These are phyloP conservation scores for Lichtheimia corymbifera DNA, from an alignment of 371 early-diverging fungal genomes.

Conservation along the genomic window DNA sequence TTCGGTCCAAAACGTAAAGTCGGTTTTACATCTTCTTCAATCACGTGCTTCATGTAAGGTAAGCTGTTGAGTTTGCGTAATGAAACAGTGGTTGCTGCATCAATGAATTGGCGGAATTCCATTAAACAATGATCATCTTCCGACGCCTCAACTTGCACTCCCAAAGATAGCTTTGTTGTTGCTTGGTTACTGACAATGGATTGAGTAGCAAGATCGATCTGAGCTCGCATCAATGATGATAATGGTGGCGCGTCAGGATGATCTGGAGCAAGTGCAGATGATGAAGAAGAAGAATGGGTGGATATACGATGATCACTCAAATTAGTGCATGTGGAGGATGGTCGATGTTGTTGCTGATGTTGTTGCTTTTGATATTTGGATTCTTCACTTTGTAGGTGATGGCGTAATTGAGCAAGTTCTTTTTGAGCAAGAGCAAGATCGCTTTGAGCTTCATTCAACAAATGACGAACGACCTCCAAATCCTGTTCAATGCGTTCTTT, in stretches of 20 bases:
- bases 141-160: slow-evolving; percentile 13
- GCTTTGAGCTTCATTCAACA: slow-evolving; percentile 41
- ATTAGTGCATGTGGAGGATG: slow-evolving; percentile 5
- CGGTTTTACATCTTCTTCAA: slow-evolving; percentile 77
- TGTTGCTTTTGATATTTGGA: no score
- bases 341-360: slow-evolving; percentile 1
- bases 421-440: slow-evolving; percentile 21
- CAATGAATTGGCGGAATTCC: slow-evolving; percentile 22
- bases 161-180: background rate
- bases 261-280: no score
- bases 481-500: slow-evolving; percentile 46
- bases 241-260: background rate
- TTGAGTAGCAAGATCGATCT: slow-evolving; percentile 18
- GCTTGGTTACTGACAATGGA: background rate
- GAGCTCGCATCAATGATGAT: slow-evolving; percentile 16
- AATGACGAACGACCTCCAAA: slow-evolving; percentile 56
- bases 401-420: slow-evolving; percentile 24
- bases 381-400: background rate
- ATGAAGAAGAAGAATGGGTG: no score
- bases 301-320: no score
- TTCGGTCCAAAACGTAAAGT: slow-evolving; percentile 90
- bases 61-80: slow-evolving; percentile 70
- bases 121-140: slow-evolving; percentile 21
- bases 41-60: slow-evolving; percentile 70
- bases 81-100: slow-evolving; percentile 32